Percentiles rank a stretch among this genome's conserved stretches.
These are phyloP conservation scores for Micractinium conductrix DNA, from an alignment of 139 green algal species.

Conservation along the genomic window DNA sequence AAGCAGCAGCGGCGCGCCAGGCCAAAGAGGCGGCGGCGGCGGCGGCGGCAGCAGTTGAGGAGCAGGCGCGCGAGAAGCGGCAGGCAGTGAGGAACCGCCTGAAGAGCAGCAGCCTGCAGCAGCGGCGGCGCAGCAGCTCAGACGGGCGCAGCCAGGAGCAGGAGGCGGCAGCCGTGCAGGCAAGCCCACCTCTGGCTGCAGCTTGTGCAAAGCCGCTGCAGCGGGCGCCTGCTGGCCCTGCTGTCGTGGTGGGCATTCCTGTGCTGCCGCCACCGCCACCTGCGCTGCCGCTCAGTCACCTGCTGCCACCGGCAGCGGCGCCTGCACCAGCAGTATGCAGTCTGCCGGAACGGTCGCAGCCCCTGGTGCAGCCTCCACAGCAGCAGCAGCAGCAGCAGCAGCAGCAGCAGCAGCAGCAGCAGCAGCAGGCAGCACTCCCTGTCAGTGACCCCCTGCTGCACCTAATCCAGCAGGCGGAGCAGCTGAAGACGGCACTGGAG, in stretches of 20 bases:
- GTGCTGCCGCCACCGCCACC: background rate
- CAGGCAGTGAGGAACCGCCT: constrained; percentile 4
- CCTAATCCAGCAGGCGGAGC: constrained; percentile 30
- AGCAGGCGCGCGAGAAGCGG: background rate
- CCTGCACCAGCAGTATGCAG: too few relatives aligned
- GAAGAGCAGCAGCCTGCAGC: constrained; percentile 24
- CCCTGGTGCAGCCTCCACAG: background rate
- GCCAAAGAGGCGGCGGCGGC: constrained; percentile 20
- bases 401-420: background rate
- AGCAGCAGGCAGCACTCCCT: background rate
- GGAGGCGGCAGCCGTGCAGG: background rate
- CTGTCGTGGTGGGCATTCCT: constrained; percentile 19
- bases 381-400: background rate
- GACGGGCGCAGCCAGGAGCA: background rate
- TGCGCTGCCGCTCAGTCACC: background rate
- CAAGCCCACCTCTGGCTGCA: background rate
- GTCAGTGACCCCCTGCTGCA: background rate
- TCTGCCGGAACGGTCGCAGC: too few relatives aligned
- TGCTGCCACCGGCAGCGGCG: background rate
- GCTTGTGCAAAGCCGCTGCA: too few relatives aligned
- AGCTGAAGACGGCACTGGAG: constrained; percentile 13
- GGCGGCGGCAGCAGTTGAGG: background rate
- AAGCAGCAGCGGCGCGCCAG: background rate
- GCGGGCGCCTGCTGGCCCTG: background rate
- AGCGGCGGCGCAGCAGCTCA: background rate